Evolutionary conservation across 2,329 filamentous ascomycete species (phyloP).

Genomic region (Clonostachys chloroleuca): DNA sequence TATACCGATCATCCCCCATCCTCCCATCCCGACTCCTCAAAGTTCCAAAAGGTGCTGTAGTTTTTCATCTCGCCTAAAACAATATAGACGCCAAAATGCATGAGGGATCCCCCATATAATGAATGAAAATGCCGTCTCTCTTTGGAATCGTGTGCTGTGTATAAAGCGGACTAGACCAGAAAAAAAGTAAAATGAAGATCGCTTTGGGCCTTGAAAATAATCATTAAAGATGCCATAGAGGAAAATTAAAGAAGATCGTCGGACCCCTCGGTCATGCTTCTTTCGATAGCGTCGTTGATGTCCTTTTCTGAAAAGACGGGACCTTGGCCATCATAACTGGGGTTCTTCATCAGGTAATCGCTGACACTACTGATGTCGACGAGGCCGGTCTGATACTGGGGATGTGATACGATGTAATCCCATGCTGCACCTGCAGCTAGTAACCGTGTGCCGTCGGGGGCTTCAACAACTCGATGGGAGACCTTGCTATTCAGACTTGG

Average conservation of each 20-base stretch:
- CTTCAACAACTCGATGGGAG: conserved; percentile 64
- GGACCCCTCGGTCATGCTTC: conserved; percentile 60
- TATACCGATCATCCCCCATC: too few relatives aligned
- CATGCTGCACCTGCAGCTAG: conserved; percentile 77
- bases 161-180: too few relatives aligned
- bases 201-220: conserved; percentile 1
- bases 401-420: conserved; percentile 83
- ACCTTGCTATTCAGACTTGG: conserved; percentile 60
- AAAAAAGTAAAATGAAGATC: too few relatives aligned
- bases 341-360: conserved; percentile 68
- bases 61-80: too few relatives aligned
- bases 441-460: conserved; percentile 62
- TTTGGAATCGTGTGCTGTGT: too few relatives aligned
- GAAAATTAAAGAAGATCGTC: conserved; percentile 17
- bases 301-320: conserved; percentile 81
- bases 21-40: too few relatives aligned
- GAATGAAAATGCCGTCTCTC: too few relatives aligned
- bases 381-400: conserved; percentile 69
- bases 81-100: too few relatives aligned
- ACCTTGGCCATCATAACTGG: conserved; percentile 81
- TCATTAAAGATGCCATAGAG: conserved; percentile 68
- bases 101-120: too few relatives aligned
- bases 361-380: conserved; percentile 81
- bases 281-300: conserved; percentile 70
- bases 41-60: too few relatives aligned